A percentile compares a stretch with the other conserved stretches of the same genome.
Conservation (phyloP, 371 early-diverging fungal genomes). For the Homolaphlyctis polyrhiza region DNA sequence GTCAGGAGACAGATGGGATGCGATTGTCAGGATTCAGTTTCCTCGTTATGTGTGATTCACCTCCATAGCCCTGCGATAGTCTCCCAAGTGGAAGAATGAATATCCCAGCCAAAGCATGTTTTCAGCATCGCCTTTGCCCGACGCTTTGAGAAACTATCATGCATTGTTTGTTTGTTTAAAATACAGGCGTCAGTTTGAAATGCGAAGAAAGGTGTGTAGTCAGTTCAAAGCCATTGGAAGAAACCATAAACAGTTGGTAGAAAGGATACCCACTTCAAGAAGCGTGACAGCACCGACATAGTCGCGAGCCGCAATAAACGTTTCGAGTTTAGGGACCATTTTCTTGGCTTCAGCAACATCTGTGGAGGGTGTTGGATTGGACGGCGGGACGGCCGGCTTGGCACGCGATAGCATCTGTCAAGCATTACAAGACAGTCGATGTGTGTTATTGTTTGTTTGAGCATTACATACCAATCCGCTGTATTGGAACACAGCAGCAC, state of each 20-base stretch:
- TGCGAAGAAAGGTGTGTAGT: too few species aligned
- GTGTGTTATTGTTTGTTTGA: too few species aligned
- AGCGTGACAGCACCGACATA: slow-evolving; percentile 51
- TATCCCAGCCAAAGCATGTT: slow-evolving; percentile 46
- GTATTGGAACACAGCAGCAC: too few species aligned
- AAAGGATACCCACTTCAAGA: slow-evolving; percentile 33
- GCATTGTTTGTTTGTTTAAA: too few species aligned
- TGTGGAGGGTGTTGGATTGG: slow-evolving; percentile 9
- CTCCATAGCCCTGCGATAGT: slow-evolving; percentile 46
- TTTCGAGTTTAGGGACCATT: slow-evolving; percentile 42
- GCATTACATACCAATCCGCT: too few species aligned
- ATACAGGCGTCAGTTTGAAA: too few species aligned
- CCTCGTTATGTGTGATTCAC: slow-evolving; percentile 11
- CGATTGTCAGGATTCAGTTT: too few species aligned
- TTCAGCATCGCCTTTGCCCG: slow-evolving; percentile 31
- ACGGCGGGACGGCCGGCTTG: slow-evolving; percentile 32
- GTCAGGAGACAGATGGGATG: too few species aligned
- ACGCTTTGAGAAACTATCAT: slow-evolving; percentile 35
- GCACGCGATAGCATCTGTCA: slow-evolving; percentile 45
- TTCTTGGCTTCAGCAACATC: slow-evolving; percentile 23
- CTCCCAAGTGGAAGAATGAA: slow-evolving; percentile 45
- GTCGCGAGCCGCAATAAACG: slow-evolving; percentile 41
- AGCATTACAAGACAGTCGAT: too few species aligned
- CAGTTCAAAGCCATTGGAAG: too few species aligned
- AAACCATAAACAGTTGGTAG: neutral